Base-by-base conservation (phyloP, 2,329 filamentous ascomycete species). In the Graphilbum ipis-grandicollis region DNA sequence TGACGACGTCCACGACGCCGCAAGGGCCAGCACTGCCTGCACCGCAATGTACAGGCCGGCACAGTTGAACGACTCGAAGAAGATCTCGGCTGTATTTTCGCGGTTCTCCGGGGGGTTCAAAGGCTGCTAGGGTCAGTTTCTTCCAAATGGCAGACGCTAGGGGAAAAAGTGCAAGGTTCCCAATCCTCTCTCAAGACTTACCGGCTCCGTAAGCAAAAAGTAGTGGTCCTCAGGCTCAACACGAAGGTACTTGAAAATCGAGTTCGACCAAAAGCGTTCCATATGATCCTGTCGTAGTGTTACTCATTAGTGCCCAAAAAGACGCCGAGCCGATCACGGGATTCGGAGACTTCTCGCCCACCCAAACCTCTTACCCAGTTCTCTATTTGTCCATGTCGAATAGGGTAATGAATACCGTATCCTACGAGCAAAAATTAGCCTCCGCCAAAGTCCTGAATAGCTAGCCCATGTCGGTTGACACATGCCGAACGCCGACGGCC, bases 241-340 rank as follows among this genome's bases (percentile, higher is more conserved):
- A 50, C 90, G 76, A 37, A 98, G 71, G 55, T 98, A 98, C 59
- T 98, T 98, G 74, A 98, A 98, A 62, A 98, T 98, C 44, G 90
- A 98, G 65, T 96, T 96, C 47, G 92, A 96, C 90, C 90, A 98
- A 65, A 96, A 98, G 44, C 90, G 79, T 60, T 98, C 90, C 90
- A 98, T 98, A 52, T 94, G 83, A 60, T 98, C 90, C 82, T 90
- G 47, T 6, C 41, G 42, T 50, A 59, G 44, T 19, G 25, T n/a
- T n/a, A 9, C 15, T 6, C 12, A 15, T 21, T 19, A 29, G n/a
- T n/a, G n/a, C n/a, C n/a, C n/a, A n/a, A n/a, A n/a, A n/a, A n/a
- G n/a, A n/a, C n/a, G n/a, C n/a, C n/a, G n/a, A n/a, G n/a, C n/a
- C n/a, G n/a, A n/a, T n/a, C n/a, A n/a, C n/a, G n/a, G n/a, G n/a